phyloP scores from a whole-genome alignment of 768 basidiomycete genomes.

The Agaricus blazei region DNA sequence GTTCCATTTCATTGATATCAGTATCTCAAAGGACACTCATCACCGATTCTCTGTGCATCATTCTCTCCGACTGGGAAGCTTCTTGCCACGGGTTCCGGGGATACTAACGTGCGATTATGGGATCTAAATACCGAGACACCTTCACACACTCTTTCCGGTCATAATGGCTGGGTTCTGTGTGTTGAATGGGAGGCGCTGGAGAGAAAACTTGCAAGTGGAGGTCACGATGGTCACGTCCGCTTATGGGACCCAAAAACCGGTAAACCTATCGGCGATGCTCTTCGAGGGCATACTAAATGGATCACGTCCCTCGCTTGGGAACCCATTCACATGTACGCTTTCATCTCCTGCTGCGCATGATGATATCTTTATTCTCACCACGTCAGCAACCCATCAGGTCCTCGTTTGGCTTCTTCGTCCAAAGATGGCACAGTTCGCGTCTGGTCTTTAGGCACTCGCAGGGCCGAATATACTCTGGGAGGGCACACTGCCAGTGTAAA shows the following conservation, averaged over 20 bases:
- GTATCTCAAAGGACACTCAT: constrained; percentile 65
- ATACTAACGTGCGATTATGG: constrained; percentile 91
- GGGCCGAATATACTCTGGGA: constrained; percentile 79
- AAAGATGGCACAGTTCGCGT: constrained; percentile 97
- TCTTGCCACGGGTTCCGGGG: constrained; percentile 93
- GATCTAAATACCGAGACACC: constrained; percentile 91
- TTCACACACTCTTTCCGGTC: constrained; percentile 80
- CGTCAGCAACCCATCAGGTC: constrained; percentile 65
- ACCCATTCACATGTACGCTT: constrained; percentile 81
- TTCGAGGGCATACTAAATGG: constrained; percentile 96
- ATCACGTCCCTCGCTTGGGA: constrained; percentile 95
- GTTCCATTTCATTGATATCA: neutral
- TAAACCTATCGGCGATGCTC: constrained; percentile 79
- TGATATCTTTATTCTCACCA: constrained; percentile 5
- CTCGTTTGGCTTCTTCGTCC: constrained; percentile 89
- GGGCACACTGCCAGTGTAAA: constrained; percentile 95
- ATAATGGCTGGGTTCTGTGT: constrained; percentile 94
- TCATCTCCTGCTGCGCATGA: neutral
- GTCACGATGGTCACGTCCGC: constrained; percentile 87
- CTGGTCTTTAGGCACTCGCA: constrained; percentile 75
- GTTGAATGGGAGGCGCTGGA: constrained; percentile 97
- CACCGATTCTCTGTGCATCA: constrained; percentile 90
- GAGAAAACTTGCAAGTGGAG: constrained; percentile 85
- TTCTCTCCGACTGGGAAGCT: constrained; percentile 92
- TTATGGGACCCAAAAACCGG: constrained; percentile 95